Evolutionary conservation across 2,329 filamentous ascomycete species (phyloP).

Genomic region (Alternaria burnsii): DNA sequence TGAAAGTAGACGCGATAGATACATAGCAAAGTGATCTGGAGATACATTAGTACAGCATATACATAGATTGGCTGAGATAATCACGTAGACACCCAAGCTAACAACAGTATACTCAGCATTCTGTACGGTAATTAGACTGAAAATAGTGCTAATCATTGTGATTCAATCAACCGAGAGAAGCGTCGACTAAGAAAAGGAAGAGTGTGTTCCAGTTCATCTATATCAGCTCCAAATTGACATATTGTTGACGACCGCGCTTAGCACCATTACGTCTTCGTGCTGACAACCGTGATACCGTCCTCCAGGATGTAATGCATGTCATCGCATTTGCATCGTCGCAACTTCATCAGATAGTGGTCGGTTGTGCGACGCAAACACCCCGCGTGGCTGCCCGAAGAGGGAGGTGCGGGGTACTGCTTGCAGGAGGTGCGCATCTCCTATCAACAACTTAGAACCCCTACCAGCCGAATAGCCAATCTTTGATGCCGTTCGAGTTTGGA

Average conservation of each 20-base stretch:
- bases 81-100: not conserved
- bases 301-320: not conserved
- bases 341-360: not conserved
- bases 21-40: constrained; percentile 16
- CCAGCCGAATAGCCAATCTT: not conserved
- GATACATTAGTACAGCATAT: not conserved
- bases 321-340: not conserved
- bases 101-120: not conserved
- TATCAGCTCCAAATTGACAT: not conserved
- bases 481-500: not conserved
- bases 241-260: not conserved
- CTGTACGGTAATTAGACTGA: not conserved
- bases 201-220: not conserved
- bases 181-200: not conserved
- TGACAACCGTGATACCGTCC: not conserved
- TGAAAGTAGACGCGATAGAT: constrained; percentile 38
- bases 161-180: not conserved
- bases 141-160: not conserved
- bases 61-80: not conserved
- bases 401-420: constrained; percentile 13
- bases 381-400: constrained; percentile 9
- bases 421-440: constrained; percentile 2
- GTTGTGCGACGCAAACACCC: not conserved
- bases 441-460: not conserved
- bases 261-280: not conserved